These are phyloP conservation scores for Thuidium tamariscinum DNA, from an alignment of 225 moss, liverwort and hornwort species.

Conservation along the genomic window DNA sequence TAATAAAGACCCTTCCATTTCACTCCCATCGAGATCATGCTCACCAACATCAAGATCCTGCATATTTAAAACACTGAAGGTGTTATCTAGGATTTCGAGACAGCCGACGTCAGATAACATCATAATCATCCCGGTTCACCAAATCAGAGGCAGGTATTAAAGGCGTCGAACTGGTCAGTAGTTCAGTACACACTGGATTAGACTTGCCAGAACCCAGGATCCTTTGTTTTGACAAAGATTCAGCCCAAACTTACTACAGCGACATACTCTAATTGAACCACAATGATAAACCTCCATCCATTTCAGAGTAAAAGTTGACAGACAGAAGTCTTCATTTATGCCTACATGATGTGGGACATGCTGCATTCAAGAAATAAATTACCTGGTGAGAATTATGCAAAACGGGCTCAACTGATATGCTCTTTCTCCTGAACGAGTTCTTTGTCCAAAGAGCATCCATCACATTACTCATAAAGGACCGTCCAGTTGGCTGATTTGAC, in stretches of 20 bases:
- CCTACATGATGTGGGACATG: not conserved
- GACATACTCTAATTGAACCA: not conserved
- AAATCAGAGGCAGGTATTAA: not conserved
- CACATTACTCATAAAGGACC: constrained; percentile 84
- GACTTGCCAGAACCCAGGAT: not conserved
- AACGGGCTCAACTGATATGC: constrained; percentile 29
- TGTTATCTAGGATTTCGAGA: not conserved
- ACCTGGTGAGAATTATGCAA: constrained; percentile 25
- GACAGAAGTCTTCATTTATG: not conserved
- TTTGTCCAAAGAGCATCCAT: constrained; percentile 83
- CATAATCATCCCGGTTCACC: not conserved
- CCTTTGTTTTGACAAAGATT: not conserved
- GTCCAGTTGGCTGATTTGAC: constrained; percentile 31
- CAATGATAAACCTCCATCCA: not conserved
- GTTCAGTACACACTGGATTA: not conserved
- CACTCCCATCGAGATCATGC: constrained; percentile 60
- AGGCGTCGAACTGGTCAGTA: not conserved
- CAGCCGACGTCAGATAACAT: not conserved
- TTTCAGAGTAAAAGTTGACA: not conserved
- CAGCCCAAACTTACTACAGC: not conserved
- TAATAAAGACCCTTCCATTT: constrained; percentile 69
- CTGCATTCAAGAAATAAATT: not conserved
- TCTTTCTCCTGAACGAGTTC: constrained; percentile 68
- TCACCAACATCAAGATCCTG: constrained; percentile 75
- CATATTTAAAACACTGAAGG: not conserved